phyloP scores from a whole-genome alignment of 495 filamentous ascomycete genomes.

The Cudoniella acicularis region DNA sequence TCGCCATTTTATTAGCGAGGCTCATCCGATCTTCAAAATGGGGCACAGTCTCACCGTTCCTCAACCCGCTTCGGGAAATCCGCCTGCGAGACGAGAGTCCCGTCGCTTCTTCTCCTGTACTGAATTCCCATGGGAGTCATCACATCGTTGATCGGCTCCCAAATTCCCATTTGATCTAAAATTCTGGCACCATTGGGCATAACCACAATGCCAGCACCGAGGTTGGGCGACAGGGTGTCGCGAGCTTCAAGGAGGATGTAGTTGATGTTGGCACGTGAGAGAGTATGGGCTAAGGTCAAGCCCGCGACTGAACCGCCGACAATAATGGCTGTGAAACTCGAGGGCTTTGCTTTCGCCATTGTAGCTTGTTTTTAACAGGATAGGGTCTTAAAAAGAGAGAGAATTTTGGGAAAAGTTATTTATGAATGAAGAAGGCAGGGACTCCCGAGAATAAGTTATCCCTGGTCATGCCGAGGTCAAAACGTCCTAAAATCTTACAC shows the following conservation, averaged over 20 bases:
- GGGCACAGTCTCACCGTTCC: slow-evolving; percentile 6
- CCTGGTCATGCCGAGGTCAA: too few species aligned
- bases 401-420: too few species aligned
- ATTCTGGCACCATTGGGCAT: slow-evolving; percentile 28
- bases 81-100: slow-evolving; percentile 9
- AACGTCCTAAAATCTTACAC: too few species aligned
- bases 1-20: background rate
- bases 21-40: background rate
- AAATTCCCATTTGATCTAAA: slow-evolving; percentile 37
- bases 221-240: slow-evolving; percentile 21
- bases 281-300: slow-evolving; percentile 25
- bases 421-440: too few species aligned
- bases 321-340: slow-evolving; percentile 27
- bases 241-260: slow-evolving; percentile 28
- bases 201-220: slow-evolving; percentile 29
- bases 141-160: slow-evolving; percentile 22
- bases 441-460: too few species aligned
- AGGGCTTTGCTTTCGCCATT: background rate
- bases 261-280: slow-evolving; percentile 22
- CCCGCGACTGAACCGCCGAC: slow-evolving; percentile 28
- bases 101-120: slow-evolving; percentile 7
- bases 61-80: slow-evolving; percentile 13
- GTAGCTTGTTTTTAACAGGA: too few species aligned
- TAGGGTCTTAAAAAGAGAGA: too few species aligned
- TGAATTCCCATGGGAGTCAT: slow-evolving; percentile 21